Conservation (phyloP, 73 alveolate genomes). For the Paraurostyla sp. region DNA sequence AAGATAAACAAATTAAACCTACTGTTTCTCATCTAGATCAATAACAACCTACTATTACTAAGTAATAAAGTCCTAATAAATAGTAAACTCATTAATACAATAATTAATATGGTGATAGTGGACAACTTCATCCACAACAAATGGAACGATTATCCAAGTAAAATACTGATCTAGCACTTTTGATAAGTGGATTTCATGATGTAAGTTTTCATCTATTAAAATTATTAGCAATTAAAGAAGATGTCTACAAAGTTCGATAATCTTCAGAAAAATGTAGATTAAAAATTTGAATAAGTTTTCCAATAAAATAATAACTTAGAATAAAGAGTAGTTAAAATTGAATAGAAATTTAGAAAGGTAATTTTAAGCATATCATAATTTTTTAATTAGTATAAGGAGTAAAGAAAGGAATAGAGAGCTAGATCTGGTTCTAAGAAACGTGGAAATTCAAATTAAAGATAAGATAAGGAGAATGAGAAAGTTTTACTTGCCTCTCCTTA, state of each 20-base stretch:
- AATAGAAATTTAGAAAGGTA: constrained; percentile 15
- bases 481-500: not conserved
- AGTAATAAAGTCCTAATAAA: not conserved
- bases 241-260: not conserved
- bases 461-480: not conserved
- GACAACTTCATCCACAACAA: not conserved
- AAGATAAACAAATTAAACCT: too few species aligned
- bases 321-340: constrained; percentile 9
- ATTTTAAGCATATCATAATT: not conserved
- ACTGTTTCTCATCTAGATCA: not conserved
- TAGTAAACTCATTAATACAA: not conserved
- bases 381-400: not conserved
- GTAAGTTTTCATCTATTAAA: not conserved
- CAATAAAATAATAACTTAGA: not conserved
- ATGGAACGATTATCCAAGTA: not conserved
- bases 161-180: not conserved
- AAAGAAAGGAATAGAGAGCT: not conserved
- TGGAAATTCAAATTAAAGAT: not conserved
- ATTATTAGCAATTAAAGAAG: not conserved
- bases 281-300: constrained; percentile 6
- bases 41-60: not conserved
- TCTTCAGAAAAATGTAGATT: not conserved
- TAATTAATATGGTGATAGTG: not conserved
- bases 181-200: constrained; percentile 12
- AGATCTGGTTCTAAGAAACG: constrained; percentile 1